phyloP scores from a whole-genome alignment of 768 basidiomycete species.

The Cyclocybe aegerita region DNA sequence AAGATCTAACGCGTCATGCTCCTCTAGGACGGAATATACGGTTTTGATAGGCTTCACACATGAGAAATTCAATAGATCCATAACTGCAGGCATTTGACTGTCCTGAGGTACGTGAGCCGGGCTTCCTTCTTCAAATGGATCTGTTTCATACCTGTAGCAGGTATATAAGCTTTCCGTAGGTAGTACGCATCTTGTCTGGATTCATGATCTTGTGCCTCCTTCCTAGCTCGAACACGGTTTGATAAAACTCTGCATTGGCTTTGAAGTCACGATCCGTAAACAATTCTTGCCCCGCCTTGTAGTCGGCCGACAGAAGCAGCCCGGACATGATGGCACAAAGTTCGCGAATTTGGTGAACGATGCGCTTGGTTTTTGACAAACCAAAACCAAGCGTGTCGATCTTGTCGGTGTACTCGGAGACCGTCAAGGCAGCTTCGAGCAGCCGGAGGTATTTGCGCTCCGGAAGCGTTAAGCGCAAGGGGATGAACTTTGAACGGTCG shows the following conservation, averaged over 20 bases:
- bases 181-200: constrained; percentile 88
- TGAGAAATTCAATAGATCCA: constrained; percentile 75
- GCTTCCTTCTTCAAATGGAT: neutral
- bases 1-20: constrained; percentile 60
- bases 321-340: constrained; percentile 88
- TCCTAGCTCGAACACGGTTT: constrained; percentile 78
- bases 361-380: constrained; percentile 81
- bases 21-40: constrained; percentile 67
- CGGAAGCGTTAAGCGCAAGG: constrained; percentile 66
- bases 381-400: constrained; percentile 81
- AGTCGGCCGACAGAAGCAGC: constrained; percentile 78
- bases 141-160: constrained; percentile 62
- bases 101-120: constrained; percentile 46
- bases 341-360: constrained; percentile 84
- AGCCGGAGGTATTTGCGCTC: constrained; percentile 87
- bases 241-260: constrained; percentile 78
- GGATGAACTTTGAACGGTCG: constrained; percentile 79
- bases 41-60: constrained; percentile 79
- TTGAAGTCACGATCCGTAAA: constrained; percentile 82
- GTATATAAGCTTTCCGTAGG: constrained; percentile 85
- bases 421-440: constrained; percentile 79
- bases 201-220: constrained; percentile 90
- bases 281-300: constrained; percentile 85
- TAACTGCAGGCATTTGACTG: constrained; percentile 81
- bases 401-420: constrained; percentile 89